Conservation (phyloP, 257 asterid genomes). For the Solanum dulcamara region DNA sequence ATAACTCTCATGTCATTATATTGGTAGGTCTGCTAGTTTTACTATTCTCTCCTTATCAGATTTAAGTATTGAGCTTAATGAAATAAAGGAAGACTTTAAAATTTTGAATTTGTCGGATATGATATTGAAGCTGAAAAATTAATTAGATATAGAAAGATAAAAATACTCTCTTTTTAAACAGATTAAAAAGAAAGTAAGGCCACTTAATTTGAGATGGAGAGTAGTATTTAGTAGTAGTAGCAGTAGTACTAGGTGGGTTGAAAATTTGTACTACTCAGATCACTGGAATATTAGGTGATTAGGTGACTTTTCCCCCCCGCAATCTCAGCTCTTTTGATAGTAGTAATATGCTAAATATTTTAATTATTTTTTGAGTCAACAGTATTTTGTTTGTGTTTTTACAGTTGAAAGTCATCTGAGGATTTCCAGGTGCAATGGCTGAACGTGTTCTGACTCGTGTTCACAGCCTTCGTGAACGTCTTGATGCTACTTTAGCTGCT, state of each 20-base stretch:
- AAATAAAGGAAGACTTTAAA: no score
- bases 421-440: conserved; percentile 38
- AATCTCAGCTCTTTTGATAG: not conserved
- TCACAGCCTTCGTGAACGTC: conserved; percentile 88
- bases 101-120: no score
- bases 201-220: no score
- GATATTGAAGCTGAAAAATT: no score
- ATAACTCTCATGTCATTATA: not conserved
- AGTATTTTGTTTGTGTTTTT: not conserved
- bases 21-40: conserved; percentile 8
- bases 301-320: conserved; percentile 14
- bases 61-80: not conserved
- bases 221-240: no score
- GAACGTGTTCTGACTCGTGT: conserved; percentile 76
- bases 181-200: no score
- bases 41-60: not conserved
- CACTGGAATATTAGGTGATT: conserved; percentile 2
- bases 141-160: no score
- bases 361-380: conserved; percentile 16
- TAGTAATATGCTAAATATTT: not conserved
- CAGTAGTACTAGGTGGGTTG: conserved; percentile 10
- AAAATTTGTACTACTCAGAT: conserved; percentile 10
- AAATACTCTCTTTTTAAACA: no score
- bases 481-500: conserved; percentile 76
- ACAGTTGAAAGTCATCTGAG: conserved; percentile 8